phyloP scores from a whole-genome alignment of 2,329 filamentous ascomycete species.

The Bretziella fagacearum region DNA sequence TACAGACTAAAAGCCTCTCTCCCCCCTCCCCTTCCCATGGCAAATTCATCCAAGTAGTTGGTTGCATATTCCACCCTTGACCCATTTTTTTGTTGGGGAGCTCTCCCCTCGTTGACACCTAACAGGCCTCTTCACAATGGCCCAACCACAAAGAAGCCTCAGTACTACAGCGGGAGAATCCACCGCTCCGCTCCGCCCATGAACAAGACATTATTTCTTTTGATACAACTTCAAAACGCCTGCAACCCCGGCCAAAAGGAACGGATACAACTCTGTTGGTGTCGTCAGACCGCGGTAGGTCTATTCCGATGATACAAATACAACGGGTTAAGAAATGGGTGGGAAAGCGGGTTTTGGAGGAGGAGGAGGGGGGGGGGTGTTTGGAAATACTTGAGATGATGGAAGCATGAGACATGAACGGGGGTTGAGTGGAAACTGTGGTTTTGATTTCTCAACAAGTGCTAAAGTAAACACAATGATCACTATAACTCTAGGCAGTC shows the following conservation, averaged over 20 bases:
- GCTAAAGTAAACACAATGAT: too few species aligned
- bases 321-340: background rate
- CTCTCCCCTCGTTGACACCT: too few species aligned
- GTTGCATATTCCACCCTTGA: too few species aligned
- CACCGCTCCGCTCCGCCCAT: constrained; percentile 5
- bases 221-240: background rate
- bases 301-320: background rate
- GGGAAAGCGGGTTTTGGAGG: background rate
- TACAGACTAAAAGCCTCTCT: too few species aligned
- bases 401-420: too few species aligned
- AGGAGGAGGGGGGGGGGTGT: background rate
- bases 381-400: too few species aligned
- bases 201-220: background rate
- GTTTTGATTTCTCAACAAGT: background rate
- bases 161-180: constrained; percentile 3
- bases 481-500: background rate
- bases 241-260: background rate
- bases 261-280: background rate
- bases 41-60: too few species aligned
- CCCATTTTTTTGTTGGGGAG: too few species aligned
- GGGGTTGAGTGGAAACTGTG: background rate
- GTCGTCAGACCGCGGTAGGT: background rate
- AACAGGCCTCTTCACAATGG: background rate
- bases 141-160: background rate
- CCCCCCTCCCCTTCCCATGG: too few species aligned